Percentiles rank a stretch among this genome's conserved stretches.
Conservation (phyloP, 768 basidiomycete species). For the Termitomyces sp. region DNA sequence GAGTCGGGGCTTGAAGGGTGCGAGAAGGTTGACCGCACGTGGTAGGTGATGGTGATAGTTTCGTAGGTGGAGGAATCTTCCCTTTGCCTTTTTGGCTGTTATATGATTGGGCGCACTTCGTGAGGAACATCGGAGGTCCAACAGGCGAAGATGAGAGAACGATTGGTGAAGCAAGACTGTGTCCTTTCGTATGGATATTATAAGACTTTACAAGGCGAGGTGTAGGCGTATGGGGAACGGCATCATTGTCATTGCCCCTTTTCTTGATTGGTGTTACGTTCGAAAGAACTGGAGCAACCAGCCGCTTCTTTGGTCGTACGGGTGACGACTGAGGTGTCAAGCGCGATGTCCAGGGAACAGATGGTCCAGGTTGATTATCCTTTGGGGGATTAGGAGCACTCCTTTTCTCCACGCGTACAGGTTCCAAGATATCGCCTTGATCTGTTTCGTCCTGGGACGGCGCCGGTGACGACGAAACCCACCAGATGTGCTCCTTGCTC, state of each 20-base stretch:
- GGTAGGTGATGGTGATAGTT: neutral
- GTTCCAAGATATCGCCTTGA: neutral
- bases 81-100: neutral
- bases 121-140: slow-evolving; percentile 1
- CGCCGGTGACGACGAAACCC: slow-evolving; percentile 18
- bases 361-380: slow-evolving; percentile 4
- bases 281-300: slow-evolving; percentile 2
- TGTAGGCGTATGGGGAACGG: slow-evolving; percentile 5
- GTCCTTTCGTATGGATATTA: slow-evolving; percentile 5
- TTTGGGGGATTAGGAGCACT: neutral
- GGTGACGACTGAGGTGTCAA: slow-evolving; percentile 25
- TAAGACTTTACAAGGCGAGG: slow-evolving; percentile 11
- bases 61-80: neutral
- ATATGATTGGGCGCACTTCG: neutral
- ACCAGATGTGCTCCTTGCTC: slow-evolving; percentile 31
- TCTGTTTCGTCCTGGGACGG: slow-evolving; percentile 5
- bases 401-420: neutral
- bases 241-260: neutral
- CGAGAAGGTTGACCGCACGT: neutral
- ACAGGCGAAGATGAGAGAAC: slow-evolving; percentile 22
- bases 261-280: slow-evolving; percentile 2
- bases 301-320: slow-evolving; percentile 1
- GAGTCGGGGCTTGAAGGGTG: neutral
- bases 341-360: slow-evolving; percentile 14
- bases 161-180: slow-evolving; percentile 25